These are phyloP conservation scores for Blepharisma japonicum DNA, from an alignment of 73 alveolate species.

Conservation along the genomic window DNA sequence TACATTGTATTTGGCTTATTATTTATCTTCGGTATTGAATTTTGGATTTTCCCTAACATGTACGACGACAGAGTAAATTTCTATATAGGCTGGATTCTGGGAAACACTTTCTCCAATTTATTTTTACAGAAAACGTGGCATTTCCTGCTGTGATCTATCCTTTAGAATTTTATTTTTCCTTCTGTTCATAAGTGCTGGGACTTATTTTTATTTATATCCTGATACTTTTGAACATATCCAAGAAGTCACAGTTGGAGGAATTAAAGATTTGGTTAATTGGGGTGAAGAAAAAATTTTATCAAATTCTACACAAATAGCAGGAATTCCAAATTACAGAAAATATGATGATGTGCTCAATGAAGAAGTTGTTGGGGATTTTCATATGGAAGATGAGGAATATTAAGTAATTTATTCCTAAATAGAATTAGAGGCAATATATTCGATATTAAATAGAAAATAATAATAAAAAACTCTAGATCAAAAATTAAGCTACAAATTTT, in stretches of 20 bases:
- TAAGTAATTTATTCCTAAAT: constrained; percentile 5
- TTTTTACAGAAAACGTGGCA: constrained; percentile 9
- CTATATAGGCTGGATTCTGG: constrained; percentile 35
- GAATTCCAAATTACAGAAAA: constrained; percentile 9
- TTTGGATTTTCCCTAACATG: constrained; percentile 39
- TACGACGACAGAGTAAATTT: constrained; percentile 25
- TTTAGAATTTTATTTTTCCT: neutral
- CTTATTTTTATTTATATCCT: constrained; percentile 18
- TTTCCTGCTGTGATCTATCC: neutral
- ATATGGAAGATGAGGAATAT: neutral
- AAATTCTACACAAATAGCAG: constrained; percentile 21
- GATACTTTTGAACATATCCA: constrained; percentile 11
- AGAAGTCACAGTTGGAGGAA: constrained; percentile 26
- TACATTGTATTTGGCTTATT: constrained; percentile 17
- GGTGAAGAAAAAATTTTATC: constrained; percentile 27
- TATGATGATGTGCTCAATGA: neutral
- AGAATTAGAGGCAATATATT: no score
- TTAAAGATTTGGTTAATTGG: constrained; percentile 10
- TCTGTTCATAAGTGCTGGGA: neutral
- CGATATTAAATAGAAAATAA: no score
- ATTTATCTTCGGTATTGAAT: constrained; percentile 12
- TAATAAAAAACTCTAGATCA: no score
- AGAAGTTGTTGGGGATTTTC: neutral
- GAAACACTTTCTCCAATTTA: constrained; percentile 26
- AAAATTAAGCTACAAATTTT: no score